Evolutionary conservation across 1,139 yeast species (phyloP).

Genomic region (Blastobotrys petasosporus): DNA sequence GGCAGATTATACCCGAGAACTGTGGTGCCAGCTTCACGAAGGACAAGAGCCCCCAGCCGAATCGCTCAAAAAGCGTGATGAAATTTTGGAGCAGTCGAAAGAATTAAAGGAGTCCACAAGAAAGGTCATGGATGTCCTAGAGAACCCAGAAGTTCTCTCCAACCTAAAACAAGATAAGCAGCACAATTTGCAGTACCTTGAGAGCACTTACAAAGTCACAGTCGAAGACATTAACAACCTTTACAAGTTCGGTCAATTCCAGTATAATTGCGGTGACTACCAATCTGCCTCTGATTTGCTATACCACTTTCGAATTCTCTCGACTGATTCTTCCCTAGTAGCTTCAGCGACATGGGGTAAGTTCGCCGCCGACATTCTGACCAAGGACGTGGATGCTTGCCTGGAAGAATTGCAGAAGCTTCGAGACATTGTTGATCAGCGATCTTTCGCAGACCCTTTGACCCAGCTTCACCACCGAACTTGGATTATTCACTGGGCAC

Average conservation of each 20-base stretch:
- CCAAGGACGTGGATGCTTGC: constrained; percentile 47
- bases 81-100: constrained; percentile 37
- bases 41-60: constrained; percentile 39
- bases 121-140: constrained; percentile 42
- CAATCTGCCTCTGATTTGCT: constrained; percentile 51
- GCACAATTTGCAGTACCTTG: constrained; percentile 43
- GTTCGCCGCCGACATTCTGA: constrained; percentile 51
- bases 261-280: constrained; percentile 56
- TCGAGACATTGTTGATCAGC: constrained; percentile 51
- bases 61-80: constrained; percentile 36
- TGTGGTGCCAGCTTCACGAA: constrained; percentile 40
- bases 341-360: constrained; percentile 61
- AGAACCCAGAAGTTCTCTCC: constrained; percentile 43
- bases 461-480: constrained; percentile 55
- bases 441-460: constrained; percentile 47
- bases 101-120: constrained; percentile 42
- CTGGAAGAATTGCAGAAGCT: constrained; percentile 46
- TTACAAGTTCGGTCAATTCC: constrained; percentile 52
- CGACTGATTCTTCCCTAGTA: constrained; percentile 45
- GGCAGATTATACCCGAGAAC: constrained; percentile 44
- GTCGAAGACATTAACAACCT: constrained; percentile 46
- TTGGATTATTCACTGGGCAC: constrained; percentile 62
- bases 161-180: constrained; percentile 49
- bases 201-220: constrained; percentile 41
- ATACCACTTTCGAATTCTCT: constrained; percentile 49